phyloP scores from a whole-genome alignment of 345 rosid species.

The Populus pruinosa region DNA sequence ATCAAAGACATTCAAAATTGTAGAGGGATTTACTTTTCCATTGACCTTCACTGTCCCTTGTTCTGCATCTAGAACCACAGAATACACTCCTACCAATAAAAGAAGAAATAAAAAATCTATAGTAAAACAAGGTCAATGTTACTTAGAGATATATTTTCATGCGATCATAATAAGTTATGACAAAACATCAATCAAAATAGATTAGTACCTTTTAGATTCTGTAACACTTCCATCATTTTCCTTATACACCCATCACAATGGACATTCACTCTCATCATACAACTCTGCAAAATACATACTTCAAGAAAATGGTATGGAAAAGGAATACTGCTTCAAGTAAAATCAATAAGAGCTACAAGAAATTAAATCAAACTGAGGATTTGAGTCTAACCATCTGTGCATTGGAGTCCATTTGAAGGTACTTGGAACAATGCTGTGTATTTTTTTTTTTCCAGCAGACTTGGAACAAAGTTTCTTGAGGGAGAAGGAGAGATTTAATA shows the following conservation, averaged over 20 bases:
- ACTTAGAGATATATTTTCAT: too few relatives aligned
- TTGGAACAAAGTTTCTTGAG: too few relatives aligned
- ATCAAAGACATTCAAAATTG: constrained; percentile 14
- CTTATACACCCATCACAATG: constrained; percentile 20
- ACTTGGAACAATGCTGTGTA: background rate
- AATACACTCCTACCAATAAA: constrained; percentile 11
- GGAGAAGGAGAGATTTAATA: too few relatives aligned
- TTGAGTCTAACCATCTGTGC: background rate
- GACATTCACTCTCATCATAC: constrained; percentile 10
- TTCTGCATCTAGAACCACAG: constrained; percentile 20
- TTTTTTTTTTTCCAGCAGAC: too few relatives aligned
- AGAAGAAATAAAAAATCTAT: background rate
- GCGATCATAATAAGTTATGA: too few relatives aligned
- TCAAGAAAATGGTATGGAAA: background rate
- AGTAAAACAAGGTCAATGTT: too few relatives aligned
- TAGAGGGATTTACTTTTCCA: constrained; percentile 17
- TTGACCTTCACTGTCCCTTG: constrained; percentile 15
- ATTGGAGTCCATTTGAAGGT: background rate
- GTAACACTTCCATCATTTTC: constrained; percentile 27
- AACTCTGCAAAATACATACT: background rate
- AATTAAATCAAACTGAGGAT: too few relatives aligned
- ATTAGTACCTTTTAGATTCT: constrained; percentile 23
- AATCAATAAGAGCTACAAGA: too few relatives aligned
- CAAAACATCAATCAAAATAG: background rate
- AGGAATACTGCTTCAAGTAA: background rate